Evolutionary conservation across 2,329 filamentous ascomycete genomes (phyloP).

Genomic region (Apiospora pterosperma): DNA sequence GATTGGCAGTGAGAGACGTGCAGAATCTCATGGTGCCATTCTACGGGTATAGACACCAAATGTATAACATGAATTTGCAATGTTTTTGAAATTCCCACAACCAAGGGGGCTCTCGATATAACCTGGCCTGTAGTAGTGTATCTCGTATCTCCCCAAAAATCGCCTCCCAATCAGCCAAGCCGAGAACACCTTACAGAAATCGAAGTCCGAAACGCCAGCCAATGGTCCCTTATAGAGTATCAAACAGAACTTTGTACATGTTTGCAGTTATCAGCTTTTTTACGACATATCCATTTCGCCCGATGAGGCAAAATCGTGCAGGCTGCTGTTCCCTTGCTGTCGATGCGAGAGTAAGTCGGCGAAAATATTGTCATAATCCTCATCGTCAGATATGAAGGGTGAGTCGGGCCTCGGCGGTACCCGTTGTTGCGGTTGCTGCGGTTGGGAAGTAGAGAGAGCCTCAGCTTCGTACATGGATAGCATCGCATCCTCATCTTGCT

Average conservation of each 20-base stretch:
- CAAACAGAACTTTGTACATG: not conserved
- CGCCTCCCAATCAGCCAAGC: not conserved
- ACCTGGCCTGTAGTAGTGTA: not conserved
- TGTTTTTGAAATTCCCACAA: not conserved
- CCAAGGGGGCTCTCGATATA: not conserved
- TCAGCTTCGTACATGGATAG: constrained; percentile 41
- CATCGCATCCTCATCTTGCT: constrained; percentile 56
- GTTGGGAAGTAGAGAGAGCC: constrained; percentile 9
- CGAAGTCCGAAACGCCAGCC: not conserved
- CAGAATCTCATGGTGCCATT: not conserved
- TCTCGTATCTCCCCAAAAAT: not conserved
- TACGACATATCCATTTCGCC: constrained; percentile 45
- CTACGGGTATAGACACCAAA: not conserved
- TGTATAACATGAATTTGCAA: not conserved
- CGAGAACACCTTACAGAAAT: not conserved
- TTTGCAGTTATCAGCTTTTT: not conserved
- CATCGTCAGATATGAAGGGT: constrained; percentile 47
- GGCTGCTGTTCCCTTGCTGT: not conserved
- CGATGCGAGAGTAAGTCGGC: constrained; percentile 57
- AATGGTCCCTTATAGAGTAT: not conserved
- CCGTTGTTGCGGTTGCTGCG: constrained; percentile 11
- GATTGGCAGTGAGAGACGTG: not conserved
- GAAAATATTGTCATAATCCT: constrained; percentile 63
- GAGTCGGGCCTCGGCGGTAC: constrained; percentile 27
- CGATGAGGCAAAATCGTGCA: not conserved